phyloP scores from a whole-genome alignment of 2,329 filamentous ascomycete genomes.

The Nectriaceae sp. region DNA sequence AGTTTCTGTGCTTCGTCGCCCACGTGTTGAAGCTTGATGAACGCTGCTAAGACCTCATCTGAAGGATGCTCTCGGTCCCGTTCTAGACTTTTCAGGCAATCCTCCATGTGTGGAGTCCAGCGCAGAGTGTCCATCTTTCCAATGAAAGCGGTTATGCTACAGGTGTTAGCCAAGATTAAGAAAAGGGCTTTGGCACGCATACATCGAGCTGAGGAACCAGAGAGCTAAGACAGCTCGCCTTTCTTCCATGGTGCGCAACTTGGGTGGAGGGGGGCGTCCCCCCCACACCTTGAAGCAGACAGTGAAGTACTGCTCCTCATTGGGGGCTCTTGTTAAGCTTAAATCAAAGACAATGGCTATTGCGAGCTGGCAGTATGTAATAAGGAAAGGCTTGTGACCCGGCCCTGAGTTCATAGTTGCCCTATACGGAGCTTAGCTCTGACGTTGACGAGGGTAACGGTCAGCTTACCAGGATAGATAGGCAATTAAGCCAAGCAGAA shows the following conservation, averaged over 20 bases:
- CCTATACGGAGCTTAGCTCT: slow-evolving; percentile 28
- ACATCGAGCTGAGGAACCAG: slow-evolving; percentile 44
- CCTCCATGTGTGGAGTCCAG: slow-evolving; percentile 62
- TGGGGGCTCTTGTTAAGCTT: slow-evolving; percentile 41
- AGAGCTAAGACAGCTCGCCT: slow-evolving; percentile 49
- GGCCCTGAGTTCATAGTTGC: slow-evolving; percentile 39
- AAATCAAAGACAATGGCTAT: slow-evolving; percentile 48
- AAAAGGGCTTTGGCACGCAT: slow-evolving; percentile 1
- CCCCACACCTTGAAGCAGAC: slow-evolving; percentile 39
- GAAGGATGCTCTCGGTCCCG: slow-evolving; percentile 46
- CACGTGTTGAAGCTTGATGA: slow-evolving; percentile 41
- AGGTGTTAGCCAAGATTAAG: slow-evolving; percentile 6
- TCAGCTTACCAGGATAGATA: slow-evolving; percentile 46
- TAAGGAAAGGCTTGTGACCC: slow-evolving; percentile 44
- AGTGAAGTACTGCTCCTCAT: slow-evolving; percentile 37
- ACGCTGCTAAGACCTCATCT: slow-evolving; percentile 48
- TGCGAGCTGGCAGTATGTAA: slow-evolving; percentile 45
- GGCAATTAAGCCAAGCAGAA: slow-evolving; percentile 52
- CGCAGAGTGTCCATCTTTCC: slow-evolving; percentile 51
- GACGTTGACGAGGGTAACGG: too few relatives aligned
- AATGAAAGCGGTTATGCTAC: slow-evolving; percentile 40
- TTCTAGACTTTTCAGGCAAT: slow-evolving; percentile 51
- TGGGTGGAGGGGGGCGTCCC: slow-evolving; percentile 27
- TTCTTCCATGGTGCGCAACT: slow-evolving; percentile 49
- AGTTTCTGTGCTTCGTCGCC: slow-evolving; percentile 40